phyloP scores from a whole-genome alignment of 495 filamentous ascomycete genomes.

The Xylona heveae region DNA sequence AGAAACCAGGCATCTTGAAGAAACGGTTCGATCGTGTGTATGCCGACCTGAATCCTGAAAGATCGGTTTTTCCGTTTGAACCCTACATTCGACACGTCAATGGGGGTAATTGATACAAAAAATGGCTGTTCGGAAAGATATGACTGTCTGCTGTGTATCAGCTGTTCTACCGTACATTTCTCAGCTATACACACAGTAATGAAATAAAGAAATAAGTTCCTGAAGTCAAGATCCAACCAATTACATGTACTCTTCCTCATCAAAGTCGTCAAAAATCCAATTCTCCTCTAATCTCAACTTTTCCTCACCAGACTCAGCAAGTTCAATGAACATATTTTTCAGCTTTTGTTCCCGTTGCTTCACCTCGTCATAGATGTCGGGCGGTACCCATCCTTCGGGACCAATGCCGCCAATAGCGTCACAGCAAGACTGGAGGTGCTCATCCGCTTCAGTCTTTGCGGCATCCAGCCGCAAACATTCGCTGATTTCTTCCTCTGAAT shows the following conservation, averaged over 20 bases:
- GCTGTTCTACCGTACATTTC: too few relatives aligned
- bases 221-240: too few relatives aligned
- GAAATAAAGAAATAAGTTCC: too few relatives aligned
- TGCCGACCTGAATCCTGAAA: too few relatives aligned
- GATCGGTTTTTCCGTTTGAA: too few relatives aligned
- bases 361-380: conserved; percentile 8
- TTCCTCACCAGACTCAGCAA: conserved; percentile 10
- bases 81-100: too few relatives aligned
- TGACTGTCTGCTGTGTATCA: too few relatives aligned
- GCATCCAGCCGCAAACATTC: conserved; percentile 9
- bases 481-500: conserved; percentile 7
- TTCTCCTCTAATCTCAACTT: conserved; percentile 10
- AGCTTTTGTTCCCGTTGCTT: conserved; percentile 8
- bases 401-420: conserved; percentile 10
- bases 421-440: conserved; percentile 8
- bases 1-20: too few relatives aligned
- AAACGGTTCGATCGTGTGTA: too few relatives aligned
- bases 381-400: conserved; percentile 11
- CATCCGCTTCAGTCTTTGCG: conserved; percentile 9
- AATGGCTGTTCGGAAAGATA: too few relatives aligned
- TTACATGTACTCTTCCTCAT: conserved; percentile 13
- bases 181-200: too few relatives aligned
- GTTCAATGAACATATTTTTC: conserved; percentile 9
- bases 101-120: too few relatives aligned
- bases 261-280: conserved; percentile 14